Conservation (phyloP, 176 grass and related monocot genomes). For the maize (Zea mays) region DNA sequence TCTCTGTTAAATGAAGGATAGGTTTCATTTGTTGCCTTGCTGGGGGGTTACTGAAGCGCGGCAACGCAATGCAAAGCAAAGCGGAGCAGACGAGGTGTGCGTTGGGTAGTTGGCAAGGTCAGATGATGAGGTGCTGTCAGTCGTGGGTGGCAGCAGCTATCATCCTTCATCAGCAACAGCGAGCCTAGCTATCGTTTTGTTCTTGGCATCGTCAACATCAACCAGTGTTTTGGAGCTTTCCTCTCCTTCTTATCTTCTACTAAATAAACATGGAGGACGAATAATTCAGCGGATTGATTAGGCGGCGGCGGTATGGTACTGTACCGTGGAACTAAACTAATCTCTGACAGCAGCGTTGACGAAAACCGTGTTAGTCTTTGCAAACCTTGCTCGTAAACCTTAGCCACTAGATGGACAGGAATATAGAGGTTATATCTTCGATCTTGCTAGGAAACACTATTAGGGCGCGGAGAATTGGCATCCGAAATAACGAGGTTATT, state of each 20-base stretch:
- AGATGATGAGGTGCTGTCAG: slow-evolving; percentile 26
- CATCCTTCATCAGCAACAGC: not conserved
- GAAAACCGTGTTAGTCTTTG: no score
- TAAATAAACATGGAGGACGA: not conserved
- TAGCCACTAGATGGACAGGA: no score
- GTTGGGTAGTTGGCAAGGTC: slow-evolving; percentile 21
- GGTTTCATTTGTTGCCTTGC: no score
- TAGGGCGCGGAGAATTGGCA: no score
- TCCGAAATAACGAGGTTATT: no score
- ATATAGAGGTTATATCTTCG: no score
- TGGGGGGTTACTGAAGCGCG: not conserved
- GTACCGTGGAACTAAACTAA: no score
- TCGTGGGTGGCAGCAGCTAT: slow-evolving; percentile 4
- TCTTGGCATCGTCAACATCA: not conserved
- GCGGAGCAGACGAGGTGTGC: not conserved
- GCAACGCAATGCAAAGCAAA: not conserved
- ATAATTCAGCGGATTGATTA: not conserved
- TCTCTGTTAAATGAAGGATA: no score
- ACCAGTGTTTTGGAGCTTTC: slow-evolving; percentile 27
- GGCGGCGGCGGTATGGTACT: not conserved
- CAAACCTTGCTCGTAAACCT: no score
- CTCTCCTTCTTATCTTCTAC: not conserved
- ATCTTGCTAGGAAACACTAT: no score
- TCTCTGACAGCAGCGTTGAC: no score
- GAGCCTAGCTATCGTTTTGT: slow-evolving; percentile 25